phyloP scores from a whole-genome alignment of 371 early-diverging fungal species.

The Mortierella sp. region DNA sequence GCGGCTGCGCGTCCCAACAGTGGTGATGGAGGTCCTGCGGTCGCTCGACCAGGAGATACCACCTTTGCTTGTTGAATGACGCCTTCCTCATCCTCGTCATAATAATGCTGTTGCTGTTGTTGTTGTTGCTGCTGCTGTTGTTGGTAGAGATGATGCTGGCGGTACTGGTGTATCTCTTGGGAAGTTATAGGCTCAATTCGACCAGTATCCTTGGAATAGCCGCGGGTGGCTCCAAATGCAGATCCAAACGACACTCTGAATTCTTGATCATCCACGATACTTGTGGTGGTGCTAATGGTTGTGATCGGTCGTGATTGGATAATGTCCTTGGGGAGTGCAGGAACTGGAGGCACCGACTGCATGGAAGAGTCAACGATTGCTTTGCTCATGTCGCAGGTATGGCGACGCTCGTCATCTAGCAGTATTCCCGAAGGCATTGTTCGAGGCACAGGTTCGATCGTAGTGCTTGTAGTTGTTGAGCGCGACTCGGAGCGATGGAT shows the following conservation, averaged over 20 bases:
- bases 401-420: slow-evolving; percentile 41
- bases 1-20: slow-evolving; percentile 41
- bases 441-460: slow-evolving; percentile 32
- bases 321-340: slow-evolving; percentile 30
- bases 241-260: slow-evolving; percentile 47
- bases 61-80: background rate
- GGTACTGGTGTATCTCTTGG: background rate
- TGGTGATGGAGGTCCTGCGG: slow-evolving; percentile 39
- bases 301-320: slow-evolving; percentile 12
- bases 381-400: slow-evolving; percentile 54
- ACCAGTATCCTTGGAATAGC: slow-evolving; percentile 16
- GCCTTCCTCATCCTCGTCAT: background rate
- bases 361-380: slow-evolving; percentile 13
- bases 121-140: background rate
- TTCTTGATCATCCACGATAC: slow-evolving; percentile 6
- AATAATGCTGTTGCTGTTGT: background rate
- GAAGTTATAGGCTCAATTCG: slow-evolving; percentile 21
- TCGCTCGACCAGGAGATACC: slow-evolving; percentile 34
- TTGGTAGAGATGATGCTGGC: background rate
- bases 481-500: slow-evolving; percentile 5
- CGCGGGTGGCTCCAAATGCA: slow-evolving; percentile 24
- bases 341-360: slow-evolving; percentile 36
- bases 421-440: slow-evolving; percentile 27
- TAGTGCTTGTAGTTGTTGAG: background rate
- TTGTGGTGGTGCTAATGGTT: background rate